phyloP scores from a whole-genome alignment of 192 early-diverging fungal species.

The Backusella mclennaniae region DNA sequence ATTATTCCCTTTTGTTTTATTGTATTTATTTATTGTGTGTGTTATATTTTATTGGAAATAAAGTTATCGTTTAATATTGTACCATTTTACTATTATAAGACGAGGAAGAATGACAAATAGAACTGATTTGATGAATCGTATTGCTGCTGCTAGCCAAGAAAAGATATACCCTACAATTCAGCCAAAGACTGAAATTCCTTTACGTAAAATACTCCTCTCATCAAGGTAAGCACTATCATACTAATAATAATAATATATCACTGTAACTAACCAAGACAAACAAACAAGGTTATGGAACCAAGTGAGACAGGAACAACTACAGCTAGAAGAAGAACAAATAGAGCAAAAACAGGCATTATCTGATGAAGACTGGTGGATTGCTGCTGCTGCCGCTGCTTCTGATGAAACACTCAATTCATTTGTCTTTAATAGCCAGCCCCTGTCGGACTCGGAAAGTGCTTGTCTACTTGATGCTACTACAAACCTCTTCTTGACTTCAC shows the following conservation, averaged over 20 bases:
- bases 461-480: conserved; percentile 5
- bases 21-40: conserved; percentile 5
- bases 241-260: background rate
- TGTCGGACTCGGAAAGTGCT: conserved; percentile 7
- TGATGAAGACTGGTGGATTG: conserved; percentile 5
- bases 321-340: background rate
- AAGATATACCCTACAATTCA: conserved; percentile 14
- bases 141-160: conserved; percentile 17
- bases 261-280: background rate
- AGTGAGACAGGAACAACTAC: background rate
- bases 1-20: background rate
- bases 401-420: conserved; percentile 4
- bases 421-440: background rate
- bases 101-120: background rate
- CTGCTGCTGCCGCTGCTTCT: conserved; percentile 1
- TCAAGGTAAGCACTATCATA: conserved; percentile 2
- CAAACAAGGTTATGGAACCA: background rate
- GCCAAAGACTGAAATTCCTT: conserved; percentile 14
- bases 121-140: conserved; percentile 19
- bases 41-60: background rate
- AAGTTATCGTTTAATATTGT: background rate
- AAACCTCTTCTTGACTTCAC: background rate
- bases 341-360: conserved; percentile 4
- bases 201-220: conserved; percentile 13
- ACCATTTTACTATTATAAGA: background rate